Percentiles rank a stretch among this genome's conserved stretches.
These are phyloP conservation scores for Yamadazyma dendronema DNA, from an alignment of 1,139 yeast species.

Conservation along the genomic window DNA sequence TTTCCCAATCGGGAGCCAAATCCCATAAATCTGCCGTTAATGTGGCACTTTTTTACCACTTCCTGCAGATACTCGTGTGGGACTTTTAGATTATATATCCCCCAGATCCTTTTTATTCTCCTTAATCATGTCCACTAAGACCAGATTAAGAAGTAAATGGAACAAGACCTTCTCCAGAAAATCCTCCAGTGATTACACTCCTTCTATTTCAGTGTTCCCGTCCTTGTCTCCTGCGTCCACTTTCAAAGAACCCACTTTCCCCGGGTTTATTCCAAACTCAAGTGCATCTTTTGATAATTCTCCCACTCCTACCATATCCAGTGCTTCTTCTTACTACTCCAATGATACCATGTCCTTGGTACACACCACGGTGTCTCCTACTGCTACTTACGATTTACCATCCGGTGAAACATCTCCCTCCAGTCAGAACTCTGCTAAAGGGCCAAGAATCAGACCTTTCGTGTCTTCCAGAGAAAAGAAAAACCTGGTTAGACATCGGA, in stretches of 20 bases:
- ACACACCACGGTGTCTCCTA: conserved; percentile 1
- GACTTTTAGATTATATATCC: neutral
- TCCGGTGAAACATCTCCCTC: too few species aligned
- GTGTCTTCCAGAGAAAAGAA: neutral
- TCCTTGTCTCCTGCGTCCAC: conserved; percentile 14
- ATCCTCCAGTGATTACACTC: conserved; percentile 1
- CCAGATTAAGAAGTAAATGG: conserved; percentile 9
- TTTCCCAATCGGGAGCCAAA: neutral
- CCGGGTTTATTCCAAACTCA: neutral
- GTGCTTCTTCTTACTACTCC: conserved; percentile 5
- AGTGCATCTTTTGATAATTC: neutral
- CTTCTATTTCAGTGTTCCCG: conserved; percentile 8
- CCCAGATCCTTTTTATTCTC: too few species aligned
- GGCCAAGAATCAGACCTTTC: too few species aligned
- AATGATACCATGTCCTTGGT: neutral
- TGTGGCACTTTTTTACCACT: neutral
- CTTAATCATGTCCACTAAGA: too few species aligned
- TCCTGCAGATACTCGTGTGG: neutral
- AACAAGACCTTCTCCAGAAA: conserved; percentile 8
- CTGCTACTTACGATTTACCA: neutral
- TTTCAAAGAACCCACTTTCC: neutral
- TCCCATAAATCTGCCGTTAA: neutral
- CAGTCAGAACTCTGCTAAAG: too few species aligned
- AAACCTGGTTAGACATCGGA: conserved; percentile 1
- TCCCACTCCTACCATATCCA: conserved; percentile 6